phyloP scores from a whole-genome alignment of 2,329 filamentous ascomycete genomes.

The Aquanectria penicillioides region DNA sequence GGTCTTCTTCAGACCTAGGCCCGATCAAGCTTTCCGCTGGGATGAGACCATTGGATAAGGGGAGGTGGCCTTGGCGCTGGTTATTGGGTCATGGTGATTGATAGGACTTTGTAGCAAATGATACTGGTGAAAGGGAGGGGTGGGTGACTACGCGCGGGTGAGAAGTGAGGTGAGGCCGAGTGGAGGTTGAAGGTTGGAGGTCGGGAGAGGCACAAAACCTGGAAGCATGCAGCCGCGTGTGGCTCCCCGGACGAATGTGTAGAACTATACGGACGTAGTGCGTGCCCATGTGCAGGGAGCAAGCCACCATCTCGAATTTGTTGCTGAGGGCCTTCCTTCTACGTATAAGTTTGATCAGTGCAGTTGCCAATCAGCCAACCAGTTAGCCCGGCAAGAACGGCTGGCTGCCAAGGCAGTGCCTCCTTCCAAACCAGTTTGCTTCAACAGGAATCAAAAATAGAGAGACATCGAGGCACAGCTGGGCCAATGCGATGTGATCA shows the following conservation, averaged over 20 bases:
- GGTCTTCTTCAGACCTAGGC: slow-evolving; percentile 3
- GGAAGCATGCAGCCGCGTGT: slow-evolving; percentile 11
- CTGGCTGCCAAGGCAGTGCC: slow-evolving; percentile 12
- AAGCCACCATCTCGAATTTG: too few relatives aligned
- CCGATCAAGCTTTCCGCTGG: slow-evolving; percentile 21
- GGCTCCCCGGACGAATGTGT: background rate
- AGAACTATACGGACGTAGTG: background rate
- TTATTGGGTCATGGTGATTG: slow-evolving; percentile 1
- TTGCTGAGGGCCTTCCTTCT: too few relatives aligned
- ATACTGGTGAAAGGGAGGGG: background rate
- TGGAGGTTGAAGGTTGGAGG: background rate
- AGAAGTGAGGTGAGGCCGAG: background rate
- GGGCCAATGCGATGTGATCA: background rate
- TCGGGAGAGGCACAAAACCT: slow-evolving; percentile 11
- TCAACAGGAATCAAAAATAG: background rate
- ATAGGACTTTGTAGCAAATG: background rate
- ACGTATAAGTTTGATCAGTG: too few relatives aligned
- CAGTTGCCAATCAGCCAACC: too few relatives aligned
- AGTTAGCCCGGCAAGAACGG: slow-evolving; percentile 11
- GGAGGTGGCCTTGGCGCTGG: slow-evolving; percentile 11
- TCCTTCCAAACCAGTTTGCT: background rate
- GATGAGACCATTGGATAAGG: slow-evolving; percentile 7
- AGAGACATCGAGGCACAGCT: too few relatives aligned
- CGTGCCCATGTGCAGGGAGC: background rate
- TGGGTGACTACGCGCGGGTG: background rate